Conservation (phyloP, 1,284 basidiomycete genomes). For the Cystobasidium slooffiae region DNA sequence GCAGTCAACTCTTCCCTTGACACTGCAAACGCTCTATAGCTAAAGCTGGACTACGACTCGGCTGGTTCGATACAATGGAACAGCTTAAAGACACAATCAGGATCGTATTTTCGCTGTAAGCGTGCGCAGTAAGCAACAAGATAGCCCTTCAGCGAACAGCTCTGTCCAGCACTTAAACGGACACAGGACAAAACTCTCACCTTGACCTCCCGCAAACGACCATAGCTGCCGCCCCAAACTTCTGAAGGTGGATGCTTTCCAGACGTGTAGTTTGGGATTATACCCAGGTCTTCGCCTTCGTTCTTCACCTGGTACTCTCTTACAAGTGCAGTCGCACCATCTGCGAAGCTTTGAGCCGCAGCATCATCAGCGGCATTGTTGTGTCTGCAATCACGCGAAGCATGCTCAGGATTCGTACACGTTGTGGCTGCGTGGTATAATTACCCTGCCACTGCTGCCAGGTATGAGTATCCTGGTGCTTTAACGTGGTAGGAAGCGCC, state of each 20-base stretch:
- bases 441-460: neutral
- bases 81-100: slow-evolving; percentile 3
- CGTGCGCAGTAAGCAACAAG: neutral
- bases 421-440: too few relatives aligned
- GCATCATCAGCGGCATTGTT: neutral
- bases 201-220: slow-evolving; percentile 1
- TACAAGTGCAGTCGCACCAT: neutral
- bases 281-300: slow-evolving; percentile 4
- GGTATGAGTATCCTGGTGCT: neutral
- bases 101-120: slow-evolving; percentile 4
- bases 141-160: too few relatives aligned
- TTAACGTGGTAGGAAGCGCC: neutral
- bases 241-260: neutral
- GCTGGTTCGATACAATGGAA: slow-evolving; percentile 18
- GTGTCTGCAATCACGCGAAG: neutral
- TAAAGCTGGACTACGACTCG: too few relatives aligned
- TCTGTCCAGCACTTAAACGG: too few relatives aligned
- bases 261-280: neutral
- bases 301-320: slow-evolving; percentile 3
- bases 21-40: too few relatives aligned
- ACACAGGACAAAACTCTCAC: too few relatives aligned
- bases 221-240: neutral
- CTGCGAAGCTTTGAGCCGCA: slow-evolving; percentile 4
- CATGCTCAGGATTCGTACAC: too few relatives aligned
- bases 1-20: too few relatives aligned